These are phyloP conservation scores for Dunaliella primolecta DNA, from an alignment of 139 green algal species.

Conservation along the genomic window DNA sequence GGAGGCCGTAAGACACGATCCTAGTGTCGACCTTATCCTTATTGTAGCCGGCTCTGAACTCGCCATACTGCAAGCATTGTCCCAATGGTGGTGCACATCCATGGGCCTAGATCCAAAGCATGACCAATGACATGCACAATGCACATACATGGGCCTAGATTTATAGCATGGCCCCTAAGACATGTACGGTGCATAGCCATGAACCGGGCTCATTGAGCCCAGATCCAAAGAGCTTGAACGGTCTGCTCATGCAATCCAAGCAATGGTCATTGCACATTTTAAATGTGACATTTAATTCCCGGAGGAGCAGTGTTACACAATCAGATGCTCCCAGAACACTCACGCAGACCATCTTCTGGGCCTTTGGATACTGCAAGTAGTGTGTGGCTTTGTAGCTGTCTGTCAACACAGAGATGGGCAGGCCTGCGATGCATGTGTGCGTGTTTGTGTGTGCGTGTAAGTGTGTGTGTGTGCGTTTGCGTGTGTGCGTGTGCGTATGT, in stretches of 20 bases:
- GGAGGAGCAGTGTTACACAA: too few relatives aligned
- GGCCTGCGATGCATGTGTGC: background rate
- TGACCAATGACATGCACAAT: too few relatives aligned
- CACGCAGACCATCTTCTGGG: constrained; percentile 78
- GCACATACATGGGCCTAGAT: too few relatives aligned
- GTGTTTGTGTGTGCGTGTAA: background rate
- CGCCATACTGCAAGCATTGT: constrained; percentile 84
- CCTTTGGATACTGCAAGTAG: constrained; percentile 71
- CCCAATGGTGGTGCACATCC: too few relatives aligned
- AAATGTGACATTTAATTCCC: too few relatives aligned
- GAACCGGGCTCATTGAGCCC: too few relatives aligned
- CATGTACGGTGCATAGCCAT: too few relatives aligned
- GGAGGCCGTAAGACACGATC: constrained; percentile 74
- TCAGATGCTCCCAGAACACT: constrained; percentile 29
- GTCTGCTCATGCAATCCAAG: too few relatives aligned
- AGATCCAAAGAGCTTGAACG: too few relatives aligned
- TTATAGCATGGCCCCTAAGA: too few relatives aligned
- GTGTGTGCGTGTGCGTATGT: background rate
- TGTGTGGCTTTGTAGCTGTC: constrained; percentile 83
- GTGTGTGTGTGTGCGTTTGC: background rate
- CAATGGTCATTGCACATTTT: too few relatives aligned
- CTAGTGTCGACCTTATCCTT: constrained; percentile 75
- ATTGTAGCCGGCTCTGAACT: constrained; percentile 77
- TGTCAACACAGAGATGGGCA: constrained; percentile 74
- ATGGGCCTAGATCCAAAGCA: too few relatives aligned